These are phyloP conservation scores for Lathyrus sativus DNA, from an alignment of 306 rosid species.

Conservation along the genomic window DNA sequence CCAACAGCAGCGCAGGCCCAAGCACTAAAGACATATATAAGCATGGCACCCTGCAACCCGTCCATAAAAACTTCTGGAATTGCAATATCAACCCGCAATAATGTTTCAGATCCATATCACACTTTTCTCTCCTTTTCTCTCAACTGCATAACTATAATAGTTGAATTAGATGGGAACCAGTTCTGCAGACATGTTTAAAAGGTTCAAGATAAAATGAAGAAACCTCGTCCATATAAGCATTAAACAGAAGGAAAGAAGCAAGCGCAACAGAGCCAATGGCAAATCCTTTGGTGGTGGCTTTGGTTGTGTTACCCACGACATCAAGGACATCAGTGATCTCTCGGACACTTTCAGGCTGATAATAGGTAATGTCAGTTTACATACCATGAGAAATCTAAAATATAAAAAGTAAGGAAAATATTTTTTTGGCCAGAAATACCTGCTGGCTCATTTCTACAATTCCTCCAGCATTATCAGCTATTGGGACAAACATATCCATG, in stretches of 20 bases:
- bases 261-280: conserved; percentile 99
- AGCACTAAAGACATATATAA: conserved; percentile 88
- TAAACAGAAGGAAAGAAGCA: conserved; percentile 96
- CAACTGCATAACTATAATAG: conserved; percentile 16
- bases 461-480: conserved; percentile 99
- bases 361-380: conserved; percentile 30
- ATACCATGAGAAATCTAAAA: conserved; percentile 27
- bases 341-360: conserved; percentile 96
- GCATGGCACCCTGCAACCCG: conserved; percentile 97
- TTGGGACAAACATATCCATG: conserved; percentile 99
- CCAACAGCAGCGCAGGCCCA: conserved; percentile 99
- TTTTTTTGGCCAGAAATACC: conserved; percentile 53
- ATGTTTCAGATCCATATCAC: background rate
- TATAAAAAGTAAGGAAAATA: conserved; percentile 26
- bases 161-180: conserved; percentile 21
- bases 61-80: conserved; percentile 95
- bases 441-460: conserved; percentile 99
- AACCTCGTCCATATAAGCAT: conserved; percentile 99
- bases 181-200: conserved; percentile 74
- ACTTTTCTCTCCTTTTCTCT: conserved; percentile 14
- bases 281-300: conserved; percentile 98
- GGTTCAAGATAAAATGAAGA: conserved; percentile 71
- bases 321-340: conserved; percentile 98
- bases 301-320: conserved; percentile 96
- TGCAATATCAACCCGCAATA: conserved; percentile 91